Conservation (phyloP, 768 basidiomycete species). For the Mycena alexandri region DNA sequence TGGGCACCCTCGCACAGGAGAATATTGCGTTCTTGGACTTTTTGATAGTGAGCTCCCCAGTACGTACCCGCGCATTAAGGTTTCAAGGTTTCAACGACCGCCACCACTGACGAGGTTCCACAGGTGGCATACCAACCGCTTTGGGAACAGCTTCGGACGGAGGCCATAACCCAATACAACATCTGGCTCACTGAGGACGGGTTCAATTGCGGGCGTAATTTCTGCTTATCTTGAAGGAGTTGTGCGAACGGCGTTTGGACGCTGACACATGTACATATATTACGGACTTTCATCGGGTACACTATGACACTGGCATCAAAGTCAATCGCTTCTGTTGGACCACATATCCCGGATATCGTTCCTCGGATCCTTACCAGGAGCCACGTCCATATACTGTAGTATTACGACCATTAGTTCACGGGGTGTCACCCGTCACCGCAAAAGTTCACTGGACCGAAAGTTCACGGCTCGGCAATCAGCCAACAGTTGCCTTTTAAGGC, state of each 20-base stretch:
- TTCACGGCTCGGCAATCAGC: too few species aligned
- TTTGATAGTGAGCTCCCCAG: constrained; percentile 5
- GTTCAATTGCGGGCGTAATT: constrained; percentile 17
- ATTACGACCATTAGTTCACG: too few species aligned
- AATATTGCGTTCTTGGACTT: constrained; percentile 6
- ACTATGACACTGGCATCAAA: background rate
- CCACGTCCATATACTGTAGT: too few species aligned
- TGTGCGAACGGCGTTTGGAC: background rate
- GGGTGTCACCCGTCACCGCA: too few species aligned
- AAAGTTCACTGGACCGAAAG: too few species aligned
- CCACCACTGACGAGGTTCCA: constrained; percentile 2
- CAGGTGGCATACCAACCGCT: constrained; percentile 12
- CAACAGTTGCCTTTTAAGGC: too few species aligned
- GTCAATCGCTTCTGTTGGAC: too few species aligned
- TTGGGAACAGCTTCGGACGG: constrained; percentile 11
- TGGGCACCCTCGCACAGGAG: constrained; percentile 11
- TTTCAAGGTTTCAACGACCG: too few species aligned
- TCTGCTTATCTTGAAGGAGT: constrained; percentile 14
- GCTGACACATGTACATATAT: constrained; percentile 11
- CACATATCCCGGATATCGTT: too few species aligned
- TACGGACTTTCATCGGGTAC: constrained; percentile 13
- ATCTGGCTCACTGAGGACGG: constrained; percentile 24
- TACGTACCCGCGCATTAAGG: background rate
- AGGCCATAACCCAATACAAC: constrained; percentile 11
- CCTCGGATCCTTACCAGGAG: too few species aligned